Evolutionary conservation across 2,329 filamentous ascomycete species (phyloP).

Genomic region (Chrysoporthe austroafricana): DNA sequence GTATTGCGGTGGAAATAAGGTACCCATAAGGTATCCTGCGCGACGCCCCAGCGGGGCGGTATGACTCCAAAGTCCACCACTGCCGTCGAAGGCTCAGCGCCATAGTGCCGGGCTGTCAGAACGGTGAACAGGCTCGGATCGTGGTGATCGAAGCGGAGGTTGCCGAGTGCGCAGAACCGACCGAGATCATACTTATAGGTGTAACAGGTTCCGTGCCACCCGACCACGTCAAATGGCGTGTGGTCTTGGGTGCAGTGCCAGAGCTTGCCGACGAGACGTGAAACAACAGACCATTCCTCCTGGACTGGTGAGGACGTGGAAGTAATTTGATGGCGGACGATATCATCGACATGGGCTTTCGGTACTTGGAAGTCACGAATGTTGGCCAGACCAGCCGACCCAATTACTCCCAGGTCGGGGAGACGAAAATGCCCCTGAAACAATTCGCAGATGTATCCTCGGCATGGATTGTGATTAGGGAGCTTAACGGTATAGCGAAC

Average conservation of each 20-base stretch:
- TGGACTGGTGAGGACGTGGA: conserved; percentile 25
- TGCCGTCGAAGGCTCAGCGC: conserved; percentile 51
- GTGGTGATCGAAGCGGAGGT: conserved; percentile 66
- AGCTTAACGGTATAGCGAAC: conserved; percentile 45
- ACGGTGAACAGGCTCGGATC: conserved; percentile 69
- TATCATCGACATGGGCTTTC: conserved; percentile 58
- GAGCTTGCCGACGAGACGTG: conserved; percentile 61
- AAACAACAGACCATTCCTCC: conserved; percentile 47
- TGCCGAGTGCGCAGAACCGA: conserved; percentile 65
- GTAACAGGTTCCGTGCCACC: conserved; percentile 67
- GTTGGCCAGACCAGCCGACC: conserved; percentile 61
- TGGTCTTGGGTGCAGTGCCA: conserved; percentile 63
- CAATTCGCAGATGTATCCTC: conserved; percentile 65
- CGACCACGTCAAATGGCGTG: conserved; percentile 68
- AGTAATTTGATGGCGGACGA: conserved; percentile 31
- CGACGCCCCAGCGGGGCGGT: conserved; percentile 61
- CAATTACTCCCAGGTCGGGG: conserved; percentile 62
- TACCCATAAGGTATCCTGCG: conserved; percentile 59
- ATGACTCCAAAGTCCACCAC: conserved; percentile 64
- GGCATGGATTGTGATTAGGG: conserved; percentile 54
- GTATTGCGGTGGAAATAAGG: conserved; percentile 62
- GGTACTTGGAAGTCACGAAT: conserved; percentile 65
- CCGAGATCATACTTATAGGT: conserved; percentile 71
- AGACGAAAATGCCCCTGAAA: conserved; percentile 62
- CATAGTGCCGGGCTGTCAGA: conserved; percentile 54